Evolutionary conservation across 2,329 filamentous ascomycete species (phyloP), one percentile per base, ranked within the genome.

Genomic region (Chaetomiaceae sp.): DNA sequence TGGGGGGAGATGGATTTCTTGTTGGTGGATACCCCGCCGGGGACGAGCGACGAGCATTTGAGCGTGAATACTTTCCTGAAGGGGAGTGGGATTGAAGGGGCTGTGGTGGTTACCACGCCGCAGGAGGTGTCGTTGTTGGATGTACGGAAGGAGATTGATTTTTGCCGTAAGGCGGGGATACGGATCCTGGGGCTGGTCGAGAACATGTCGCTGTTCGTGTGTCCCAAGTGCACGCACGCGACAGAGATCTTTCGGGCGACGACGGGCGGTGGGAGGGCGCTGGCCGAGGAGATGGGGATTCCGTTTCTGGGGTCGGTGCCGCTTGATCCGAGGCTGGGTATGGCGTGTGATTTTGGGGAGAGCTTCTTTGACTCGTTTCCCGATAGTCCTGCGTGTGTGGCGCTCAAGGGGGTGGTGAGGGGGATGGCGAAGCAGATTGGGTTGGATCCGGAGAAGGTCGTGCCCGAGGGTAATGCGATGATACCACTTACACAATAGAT

Each of bases 181-280:
- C 81, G 78, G 44, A 83, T 99, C 6, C 71, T 99, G 3, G 94
- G 94, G 0, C 76, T 99, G 37, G 94, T 96, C 15, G 94, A 99
- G 76, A 99, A 99, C 67, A 99, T 99, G 94, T 89, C 86, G 54
- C 90, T 91, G 3, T 99, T 97, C 64, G 91, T 99, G 49, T 99
- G 94, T 67, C 91, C 91, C 9, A 92, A 89, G 53, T 99, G 94
- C 71, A 88, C 83, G 51, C 84, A 91, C 61, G 76, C 84, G 68
- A 86, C 80, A 64, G 83, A 95, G 68, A 96, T 99, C 46, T 99
- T 99, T 75, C 81, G 84, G 62, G 85, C 94, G 11, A 95, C 89
- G 9, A 99, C 94, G 0, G 94, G 94, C 8, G 94, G 95, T 19
- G 94, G 89, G 2, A 78, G 79, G 52, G 83, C 81, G 38, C 71